These are phyloP conservation scores for Herpetospermum pedunculosum DNA, from an alignment of 306 rosid genomes.

Conservation along the genomic window DNA sequence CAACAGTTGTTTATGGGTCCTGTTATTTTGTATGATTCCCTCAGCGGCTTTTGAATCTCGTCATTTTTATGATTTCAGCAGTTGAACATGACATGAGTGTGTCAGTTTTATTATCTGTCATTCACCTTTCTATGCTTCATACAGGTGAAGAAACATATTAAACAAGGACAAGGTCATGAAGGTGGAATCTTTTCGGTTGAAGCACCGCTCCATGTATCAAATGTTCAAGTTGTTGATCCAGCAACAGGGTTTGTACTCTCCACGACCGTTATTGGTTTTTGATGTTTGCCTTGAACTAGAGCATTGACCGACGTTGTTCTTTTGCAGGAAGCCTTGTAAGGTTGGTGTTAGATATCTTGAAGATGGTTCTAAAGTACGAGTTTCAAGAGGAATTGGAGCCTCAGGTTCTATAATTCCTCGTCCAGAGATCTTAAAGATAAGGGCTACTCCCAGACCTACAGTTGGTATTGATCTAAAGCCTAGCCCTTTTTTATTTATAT, in stretches of 20 bases:
- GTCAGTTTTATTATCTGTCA: neutral
- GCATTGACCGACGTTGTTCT: neutral
- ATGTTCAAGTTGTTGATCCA: slow-evolving; percentile 79
- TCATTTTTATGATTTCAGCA: neutral
- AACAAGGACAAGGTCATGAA: slow-evolving; percentile 96
- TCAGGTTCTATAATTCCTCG: slow-evolving; percentile 83
- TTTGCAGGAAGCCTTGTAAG: slow-evolving; percentile 77
- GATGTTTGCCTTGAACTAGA: neutral
- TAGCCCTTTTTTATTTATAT: too few species aligned
- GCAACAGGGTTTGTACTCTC: slow-evolving; percentile 49
- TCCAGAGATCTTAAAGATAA: slow-evolving; percentile 81
- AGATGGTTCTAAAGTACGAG: slow-evolving; percentile 87
- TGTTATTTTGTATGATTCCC: neutral
- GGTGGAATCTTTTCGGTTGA: slow-evolving; percentile 91
- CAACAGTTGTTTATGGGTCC: neutral
- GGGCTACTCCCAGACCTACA: slow-evolving; percentile 75
- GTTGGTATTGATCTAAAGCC: slow-evolving; percentile 41
- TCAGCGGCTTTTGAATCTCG: neutral
- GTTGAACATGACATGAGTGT: neutral
- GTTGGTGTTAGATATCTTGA: slow-evolving; percentile 75
- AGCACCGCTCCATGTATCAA: slow-evolving; percentile 88
- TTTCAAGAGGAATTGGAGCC: slow-evolving; percentile 70
- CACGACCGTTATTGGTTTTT: neutral
- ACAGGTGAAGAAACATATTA: slow-evolving; percentile 86
- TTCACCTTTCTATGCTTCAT: neutral